Conservation (phyloP, 1,284 basidiomycete species). For the Paramarasmius palmivorus region DNA sequence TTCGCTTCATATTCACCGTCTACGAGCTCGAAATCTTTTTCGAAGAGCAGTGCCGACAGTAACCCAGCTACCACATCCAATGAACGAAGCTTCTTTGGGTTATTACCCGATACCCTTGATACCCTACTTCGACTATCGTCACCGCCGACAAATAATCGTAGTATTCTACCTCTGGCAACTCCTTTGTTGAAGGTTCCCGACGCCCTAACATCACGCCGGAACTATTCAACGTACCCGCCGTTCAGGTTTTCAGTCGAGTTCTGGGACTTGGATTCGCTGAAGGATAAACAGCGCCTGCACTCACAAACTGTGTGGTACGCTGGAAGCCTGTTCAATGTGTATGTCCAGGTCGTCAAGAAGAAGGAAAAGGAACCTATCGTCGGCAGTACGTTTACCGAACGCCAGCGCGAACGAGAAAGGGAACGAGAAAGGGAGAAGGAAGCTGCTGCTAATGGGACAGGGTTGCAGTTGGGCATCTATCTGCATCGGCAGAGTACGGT, state of each 20-base stretch:
- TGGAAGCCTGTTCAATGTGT: slow-evolving; percentile 82
- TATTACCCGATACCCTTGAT: slow-evolving; percentile 48
- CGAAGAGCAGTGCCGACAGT: slow-evolving; percentile 21
- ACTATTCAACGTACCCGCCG: slow-evolving; percentile 63
- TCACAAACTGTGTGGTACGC: slow-evolving; percentile 81
- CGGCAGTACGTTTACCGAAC: background rate
- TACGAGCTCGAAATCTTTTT: slow-evolving; percentile 4
- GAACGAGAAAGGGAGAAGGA: background rate
- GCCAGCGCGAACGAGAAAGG: slow-evolving; percentile 40
- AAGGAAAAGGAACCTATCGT: slow-evolving; percentile 37
- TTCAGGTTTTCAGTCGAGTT: slow-evolving; percentile 88
- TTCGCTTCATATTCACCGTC: slow-evolving; percentile 14
- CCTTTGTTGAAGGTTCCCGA: background rate
- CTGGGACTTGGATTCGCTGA: slow-evolving; percentile 82
- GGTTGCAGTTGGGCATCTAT: slow-evolving; percentile 81
- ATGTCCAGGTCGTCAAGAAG: slow-evolving; percentile 82
- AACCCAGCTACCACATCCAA: slow-evolving; percentile 31
- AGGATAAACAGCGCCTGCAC: slow-evolving; percentile 81
- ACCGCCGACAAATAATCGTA: slow-evolving; percentile 23
- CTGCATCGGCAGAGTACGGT: slow-evolving; percentile 83
- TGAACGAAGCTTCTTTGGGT: slow-evolving; percentile 65
- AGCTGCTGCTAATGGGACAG: slow-evolving; percentile 31
- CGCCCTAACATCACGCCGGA: background rate
- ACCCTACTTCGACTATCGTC: slow-evolving; percentile 40
- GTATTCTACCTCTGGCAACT: background rate